Evolutionary conservation across 2,329 filamentous ascomycete species (phyloP).

Genomic region (Leptosphaerulina australis): DNA sequence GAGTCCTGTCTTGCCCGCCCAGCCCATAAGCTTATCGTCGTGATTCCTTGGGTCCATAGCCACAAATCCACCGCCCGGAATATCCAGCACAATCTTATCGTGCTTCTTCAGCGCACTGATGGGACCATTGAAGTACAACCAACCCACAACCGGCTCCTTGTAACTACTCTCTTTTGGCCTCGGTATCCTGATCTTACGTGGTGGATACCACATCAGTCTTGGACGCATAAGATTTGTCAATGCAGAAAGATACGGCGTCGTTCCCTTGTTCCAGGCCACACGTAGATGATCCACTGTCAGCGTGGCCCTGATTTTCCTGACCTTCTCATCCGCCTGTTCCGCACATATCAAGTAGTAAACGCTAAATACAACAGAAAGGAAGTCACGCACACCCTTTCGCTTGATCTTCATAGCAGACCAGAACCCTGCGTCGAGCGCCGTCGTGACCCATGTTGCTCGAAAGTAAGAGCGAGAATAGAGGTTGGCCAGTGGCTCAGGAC

Average conservation of each 20-base stretch:
- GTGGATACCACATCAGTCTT: conserved; percentile 78
- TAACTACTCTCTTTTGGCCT: conserved; percentile 81
- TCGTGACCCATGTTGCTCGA: conserved; percentile 94
- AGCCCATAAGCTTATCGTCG: conserved; percentile 91
- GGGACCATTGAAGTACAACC: conserved; percentile 94
- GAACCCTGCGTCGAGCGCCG: conserved; percentile 92
- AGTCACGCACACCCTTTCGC: conserved; percentile 77
- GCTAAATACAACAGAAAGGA: conserved; percentile 83
- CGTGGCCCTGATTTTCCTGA: conserved; percentile 83
- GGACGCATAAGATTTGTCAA: conserved; percentile 76
- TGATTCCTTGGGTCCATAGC: conserved; percentile 95
- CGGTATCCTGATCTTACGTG: conserved; percentile 82
- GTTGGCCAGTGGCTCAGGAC: conserved; percentile 90
- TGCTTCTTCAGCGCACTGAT: conserved; percentile 77
- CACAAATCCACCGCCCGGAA: conserved; percentile 93
- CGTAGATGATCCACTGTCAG: conserved; percentile 90
- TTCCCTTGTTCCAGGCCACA: conserved; percentile 94
- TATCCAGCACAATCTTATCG: conserved; percentile 80
- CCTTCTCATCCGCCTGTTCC: conserved; percentile 95
- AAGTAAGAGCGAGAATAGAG: conserved; percentile 94
- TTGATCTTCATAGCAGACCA: conserved; percentile 97
- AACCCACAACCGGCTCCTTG: conserved; percentile 79
- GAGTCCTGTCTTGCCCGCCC: conserved; percentile 87
- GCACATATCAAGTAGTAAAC: conserved; percentile 91
- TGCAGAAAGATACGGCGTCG: conserved; percentile 80